Evolutionary conservation across 768 basidiomycete species (phyloP).

Genomic region (Mycena vitilis): DNA sequence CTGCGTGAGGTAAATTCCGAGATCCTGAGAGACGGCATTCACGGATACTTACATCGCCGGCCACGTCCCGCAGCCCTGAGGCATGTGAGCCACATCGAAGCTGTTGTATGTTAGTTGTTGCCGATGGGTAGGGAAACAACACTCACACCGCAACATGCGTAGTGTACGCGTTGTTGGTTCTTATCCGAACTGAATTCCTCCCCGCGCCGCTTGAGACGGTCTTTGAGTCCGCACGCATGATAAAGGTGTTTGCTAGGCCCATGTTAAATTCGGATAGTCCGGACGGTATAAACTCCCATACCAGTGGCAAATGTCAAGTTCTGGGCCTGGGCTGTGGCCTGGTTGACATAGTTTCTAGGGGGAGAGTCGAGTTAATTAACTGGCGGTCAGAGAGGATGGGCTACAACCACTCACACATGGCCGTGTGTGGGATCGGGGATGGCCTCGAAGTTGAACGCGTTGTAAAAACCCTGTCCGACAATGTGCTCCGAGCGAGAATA

Average conservation of each 20-base stretch:
- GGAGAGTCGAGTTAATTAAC: not conserved
- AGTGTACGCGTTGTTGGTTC: slow-evolving; percentile 61
- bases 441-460: slow-evolving; percentile 59
- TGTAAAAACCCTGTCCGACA: slow-evolving; percentile 58
- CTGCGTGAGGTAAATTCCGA: slow-evolving; percentile 32
- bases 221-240: slow-evolving; percentile 63
- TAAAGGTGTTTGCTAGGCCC: slow-evolving; percentile 53
- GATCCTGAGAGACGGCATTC: not conserved
- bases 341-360: slow-evolving; percentile 54
- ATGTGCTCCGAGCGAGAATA: slow-evolving; percentile 58
- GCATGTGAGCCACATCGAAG: slow-evolving; percentile 63
- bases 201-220: slow-evolving; percentile 59
- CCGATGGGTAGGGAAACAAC: slow-evolving; percentile 34
- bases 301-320: slow-evolving; percentile 65
- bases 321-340: slow-evolving; percentile 51
- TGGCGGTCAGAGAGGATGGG: not conserved
- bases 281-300: not conserved
- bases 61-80: slow-evolving; percentile 61
- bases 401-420: slow-evolving; percentile 62
- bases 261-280: not conserved
- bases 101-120: slow-evolving; percentile 46
- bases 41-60: slow-evolving; percentile 53
- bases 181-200: slow-evolving; percentile 65
- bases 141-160: slow-evolving; percentile 67
- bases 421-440: slow-evolving; percentile 70